These are phyloP conservation scores for Begonia peltatifolia DNA, from an alignment of 306 rosid genomes.

Conservation along the genomic window DNA sequence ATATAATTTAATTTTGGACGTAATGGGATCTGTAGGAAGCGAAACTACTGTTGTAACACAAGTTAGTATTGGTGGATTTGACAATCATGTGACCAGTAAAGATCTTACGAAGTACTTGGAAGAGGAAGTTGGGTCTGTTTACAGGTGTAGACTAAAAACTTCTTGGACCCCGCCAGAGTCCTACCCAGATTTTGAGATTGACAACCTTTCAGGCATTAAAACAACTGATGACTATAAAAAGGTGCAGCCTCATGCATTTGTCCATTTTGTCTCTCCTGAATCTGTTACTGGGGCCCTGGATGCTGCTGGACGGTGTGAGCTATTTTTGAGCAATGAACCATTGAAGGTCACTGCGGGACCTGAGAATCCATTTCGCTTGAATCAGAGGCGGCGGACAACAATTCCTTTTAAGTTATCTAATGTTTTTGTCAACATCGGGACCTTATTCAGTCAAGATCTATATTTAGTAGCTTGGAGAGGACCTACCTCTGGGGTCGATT, in stretches of 20 bases:
- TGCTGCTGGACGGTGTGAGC: slow-evolving; percentile 34
- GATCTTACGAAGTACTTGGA: slow-evolving; percentile 38
- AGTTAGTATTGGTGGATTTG: slow-evolving; percentile 74
- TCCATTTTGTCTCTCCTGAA: slow-evolving; percentile 43
- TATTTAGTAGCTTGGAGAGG: slow-evolving; percentile 62
- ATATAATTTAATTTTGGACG: too few species aligned
- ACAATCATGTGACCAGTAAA: slow-evolving; percentile 29
- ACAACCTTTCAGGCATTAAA: slow-evolving; percentile 8
- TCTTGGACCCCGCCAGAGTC: slow-evolving; percentile 78
- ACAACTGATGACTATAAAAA: slow-evolving; percentile 22
- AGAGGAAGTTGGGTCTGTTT: slow-evolving; percentile 43
- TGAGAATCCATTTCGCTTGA: slow-evolving; percentile 35
- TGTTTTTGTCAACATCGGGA: slow-evolving; percentile 61
- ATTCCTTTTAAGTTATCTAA: slow-evolving; percentile 47
- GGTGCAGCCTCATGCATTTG: slow-evolving; percentile 79
- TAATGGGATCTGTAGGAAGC: slow-evolving; percentile 1
- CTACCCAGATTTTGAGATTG: slow-evolving; percentile 36
- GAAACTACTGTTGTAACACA: slow-evolving; percentile 43
- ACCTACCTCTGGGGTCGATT: slow-evolving; percentile 43
- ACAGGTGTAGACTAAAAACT: slow-evolving; percentile 64
- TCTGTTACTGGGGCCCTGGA: slow-evolving; percentile 29
- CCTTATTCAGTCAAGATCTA: slow-evolving; percentile 29
- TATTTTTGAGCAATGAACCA: slow-evolving; percentile 20
- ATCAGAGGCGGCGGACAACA: slow-evolving; percentile 47
- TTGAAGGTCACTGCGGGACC: slow-evolving; percentile 56